Evolutionary conservation across 768 basidiomycete species (phyloP).

Genomic region (Neoboletus brunneissimus): DNA sequence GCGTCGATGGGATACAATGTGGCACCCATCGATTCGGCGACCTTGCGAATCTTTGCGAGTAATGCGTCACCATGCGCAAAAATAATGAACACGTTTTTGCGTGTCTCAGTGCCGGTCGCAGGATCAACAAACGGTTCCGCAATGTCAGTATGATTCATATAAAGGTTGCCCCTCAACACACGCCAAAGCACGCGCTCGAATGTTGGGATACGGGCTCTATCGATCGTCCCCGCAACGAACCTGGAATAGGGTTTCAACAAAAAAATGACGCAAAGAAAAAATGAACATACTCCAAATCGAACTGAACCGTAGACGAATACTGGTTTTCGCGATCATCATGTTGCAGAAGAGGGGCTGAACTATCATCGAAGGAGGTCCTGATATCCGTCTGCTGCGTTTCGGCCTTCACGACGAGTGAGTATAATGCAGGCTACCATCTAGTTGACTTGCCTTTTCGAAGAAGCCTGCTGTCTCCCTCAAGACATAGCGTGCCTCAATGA

Average conservation of each 20-base stretch:
- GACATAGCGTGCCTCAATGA: slow-evolving; percentile 93
- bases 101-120: slow-evolving; percentile 73
- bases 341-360: slow-evolving; percentile 84
- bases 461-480: slow-evolving; percentile 94
- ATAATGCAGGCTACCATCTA: not conserved
- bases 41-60: slow-evolving; percentile 94
- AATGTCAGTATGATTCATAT: slow-evolving; percentile 99
- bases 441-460: slow-evolving; percentile 70
- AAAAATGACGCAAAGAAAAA: not conserved
- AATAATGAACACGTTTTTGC: slow-evolving; percentile 99
- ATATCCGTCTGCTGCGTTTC: slow-evolving; percentile 77
- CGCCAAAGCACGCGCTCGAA: slow-evolving; percentile 99
- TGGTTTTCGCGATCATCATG: slow-evolving; percentile 83
- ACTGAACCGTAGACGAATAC: slow-evolving; percentile 52
- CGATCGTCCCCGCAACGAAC: slow-evolving; percentile 96
- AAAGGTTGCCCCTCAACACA: slow-evolving; percentile 93
- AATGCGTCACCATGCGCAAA: slow-evolving; percentile 95
- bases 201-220: slow-evolving; percentile 84
- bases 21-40: slow-evolving; percentile 98
- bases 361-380: slow-evolving; percentile 88
- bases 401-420: slow-evolving; percentile 48
- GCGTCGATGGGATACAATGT: slow-evolving; percentile 96
- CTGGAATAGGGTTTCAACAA: slow-evolving; percentile 36
- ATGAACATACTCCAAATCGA: slow-evolving; percentile 81
- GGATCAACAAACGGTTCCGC: slow-evolving; percentile 90